Evolutionary conservation across 2,329 filamentous ascomycete genomes (phyloP), one percentile per base, ranked within the genome.

Genomic region (Botrytis pseudocinerea): DNA sequence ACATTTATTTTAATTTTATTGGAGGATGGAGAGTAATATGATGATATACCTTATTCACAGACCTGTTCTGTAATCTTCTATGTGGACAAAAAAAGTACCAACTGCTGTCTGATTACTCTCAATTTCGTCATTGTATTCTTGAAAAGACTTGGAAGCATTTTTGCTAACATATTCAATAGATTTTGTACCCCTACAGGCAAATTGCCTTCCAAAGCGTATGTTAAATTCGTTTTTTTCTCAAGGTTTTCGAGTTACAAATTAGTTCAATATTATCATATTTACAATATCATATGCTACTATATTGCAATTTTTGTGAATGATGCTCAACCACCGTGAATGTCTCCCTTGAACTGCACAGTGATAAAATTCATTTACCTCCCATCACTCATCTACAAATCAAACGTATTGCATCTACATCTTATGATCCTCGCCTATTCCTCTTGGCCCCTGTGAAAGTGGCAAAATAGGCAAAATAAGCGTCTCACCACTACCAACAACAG

Each of bases 21-120:
- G 69, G 40, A 64, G 71, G 73, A 66, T 65, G 71, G 74, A 63
- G 48, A 73, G 72, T 79, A 86, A 85, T 80, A 89, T 93, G 92
- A 93, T 92, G 90, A 93, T 85, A 87, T 82, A 84, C 80, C 84
- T 87, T 84, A 85, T 88, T 91, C 91, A 93, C 91, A 93, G 91
- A 94, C 91, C 92, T 94, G 91, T 92, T 91, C 92, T 87, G 90
- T 93, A 92, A 83, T 81, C 79, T 77, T 81, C 79, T 77, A 86
- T 93, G 91, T 92, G 87, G 91, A 92, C 87, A 85, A 81, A 85
- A 74, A 84, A 84, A 90, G 89, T 89, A 90, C 89, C 91, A 93
- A 93, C 91, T 92, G 91, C 91, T 93, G 90, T 93, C 91, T 93
- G 91, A 93, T 82, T 73, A 77, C 74, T 77, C 74, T 72, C 63